These are phyloP conservation scores for Pseudogymnoascus sp. DNA, from an alignment of 2,329 filamentous ascomycete genomes.

Conservation along the genomic window DNA sequence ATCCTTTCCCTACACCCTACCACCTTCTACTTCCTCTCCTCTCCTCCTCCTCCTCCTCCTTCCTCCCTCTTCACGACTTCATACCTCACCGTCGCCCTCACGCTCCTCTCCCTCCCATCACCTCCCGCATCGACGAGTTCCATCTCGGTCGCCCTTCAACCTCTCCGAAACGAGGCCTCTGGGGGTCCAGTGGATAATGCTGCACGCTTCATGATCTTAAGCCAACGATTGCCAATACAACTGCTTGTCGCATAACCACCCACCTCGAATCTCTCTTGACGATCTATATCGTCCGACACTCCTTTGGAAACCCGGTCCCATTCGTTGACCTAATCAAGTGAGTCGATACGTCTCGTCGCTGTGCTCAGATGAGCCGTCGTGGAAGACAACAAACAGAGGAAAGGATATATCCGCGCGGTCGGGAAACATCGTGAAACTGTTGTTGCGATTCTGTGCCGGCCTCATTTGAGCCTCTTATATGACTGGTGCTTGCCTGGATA, in stretches of 20 bases:
- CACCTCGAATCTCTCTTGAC: background rate
- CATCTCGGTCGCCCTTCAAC: background rate
- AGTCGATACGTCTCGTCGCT: constrained; percentile 15
- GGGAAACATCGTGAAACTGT: background rate
- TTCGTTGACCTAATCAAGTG: constrained; percentile 25
- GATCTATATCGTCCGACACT: constrained; percentile 22
- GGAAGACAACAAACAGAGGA: background rate
- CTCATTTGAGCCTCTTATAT: background rate
- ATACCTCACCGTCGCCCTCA: background rate
- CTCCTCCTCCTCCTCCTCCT: background rate
- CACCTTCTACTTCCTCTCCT: background rate
- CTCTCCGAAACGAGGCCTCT: background rate
- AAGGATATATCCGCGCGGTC: background rate
- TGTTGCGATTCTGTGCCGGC: background rate
- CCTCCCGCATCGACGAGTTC: constrained; percentile 1
- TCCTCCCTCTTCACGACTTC: background rate
- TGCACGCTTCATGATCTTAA: constrained; percentile 4
- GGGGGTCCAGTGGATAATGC: constrained; percentile 1
- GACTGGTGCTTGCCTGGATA: background rate
- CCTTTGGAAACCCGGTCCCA: constrained; percentile 22
- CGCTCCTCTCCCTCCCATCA: background rate
- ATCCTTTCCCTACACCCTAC: background rate
- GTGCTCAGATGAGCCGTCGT: constrained; percentile 9
- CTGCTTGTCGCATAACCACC: background rate
- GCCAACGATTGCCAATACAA: background rate